Evolutionary conservation across 805 yeast genomes (phyloP).

Genomic region (Jamesozyma gamospora): DNA sequence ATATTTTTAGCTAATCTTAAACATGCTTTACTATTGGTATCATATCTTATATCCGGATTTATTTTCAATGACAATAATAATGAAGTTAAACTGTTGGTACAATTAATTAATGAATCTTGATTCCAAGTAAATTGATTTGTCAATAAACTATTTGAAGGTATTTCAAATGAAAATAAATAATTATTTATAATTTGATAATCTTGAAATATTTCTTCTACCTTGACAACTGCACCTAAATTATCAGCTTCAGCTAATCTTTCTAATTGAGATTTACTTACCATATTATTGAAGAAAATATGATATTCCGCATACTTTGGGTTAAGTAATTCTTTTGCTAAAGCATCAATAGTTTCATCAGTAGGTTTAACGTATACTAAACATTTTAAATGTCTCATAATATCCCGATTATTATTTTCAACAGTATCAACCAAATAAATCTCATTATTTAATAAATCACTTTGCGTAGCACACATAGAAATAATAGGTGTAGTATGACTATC

Average conservation of each 20-base stretch:
- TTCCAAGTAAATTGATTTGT: constrained; percentile 24
- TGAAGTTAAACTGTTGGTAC: constrained; percentile 18
- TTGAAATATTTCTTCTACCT: constrained; percentile 74
- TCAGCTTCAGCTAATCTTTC: constrained; percentile 88
- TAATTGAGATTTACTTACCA: constrained; percentile 62
- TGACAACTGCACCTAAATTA: constrained; percentile 66
- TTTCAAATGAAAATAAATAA: constrained; percentile 48
- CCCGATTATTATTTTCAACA: constrained; percentile 50
- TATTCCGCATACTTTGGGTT: constrained; percentile 75
- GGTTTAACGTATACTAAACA: constrained; percentile 79
- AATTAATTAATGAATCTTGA: constrained; percentile 16
- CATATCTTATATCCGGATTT: constrained; percentile 69
- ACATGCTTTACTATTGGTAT: constrained; percentile 55
- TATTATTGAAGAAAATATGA: constrained; percentile 68
- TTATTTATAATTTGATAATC: constrained; percentile 70
- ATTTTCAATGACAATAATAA: constrained; percentile 52
- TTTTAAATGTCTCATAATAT: constrained; percentile 65
- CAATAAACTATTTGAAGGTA: constrained; percentile 15
- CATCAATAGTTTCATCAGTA: constrained; percentile 48
- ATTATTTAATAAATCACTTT: constrained; percentile 67
- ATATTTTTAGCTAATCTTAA: constrained; percentile 62
- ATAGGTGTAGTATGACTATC: constrained; percentile 75
- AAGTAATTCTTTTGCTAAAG: constrained; percentile 54
- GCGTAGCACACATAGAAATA: constrained; percentile 83
- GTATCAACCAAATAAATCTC: constrained; percentile 80